Percentiles rank a stretch among this genome's conserved stretches.
phyloP scores from a whole-genome alignment of 495 filamentous ascomycete genomes.

The Collariella sp. region DNA sequence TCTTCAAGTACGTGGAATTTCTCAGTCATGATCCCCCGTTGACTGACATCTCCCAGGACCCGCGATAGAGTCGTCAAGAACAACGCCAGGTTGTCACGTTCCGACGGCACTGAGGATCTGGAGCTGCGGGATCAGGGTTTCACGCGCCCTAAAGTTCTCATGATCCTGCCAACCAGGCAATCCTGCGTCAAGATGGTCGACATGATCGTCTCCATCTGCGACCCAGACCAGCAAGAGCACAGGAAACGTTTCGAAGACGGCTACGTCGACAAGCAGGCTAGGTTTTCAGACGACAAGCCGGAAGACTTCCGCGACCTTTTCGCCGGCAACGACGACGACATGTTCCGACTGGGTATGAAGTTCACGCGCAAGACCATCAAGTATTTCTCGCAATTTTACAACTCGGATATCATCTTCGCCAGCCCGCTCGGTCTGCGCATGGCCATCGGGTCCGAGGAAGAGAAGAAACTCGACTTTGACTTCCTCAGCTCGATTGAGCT shows the following conservation, averaged over 20 bases:
- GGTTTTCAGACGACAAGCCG: slow-evolving; percentile 65
- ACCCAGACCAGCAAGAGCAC: slow-evolving; percentile 90
- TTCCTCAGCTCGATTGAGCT: slow-evolving; percentile 91
- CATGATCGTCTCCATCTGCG: slow-evolving; percentile 58
- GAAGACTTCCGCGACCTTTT: slow-evolving; percentile 88
- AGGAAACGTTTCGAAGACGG: slow-evolving; percentile 80
- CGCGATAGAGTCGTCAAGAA: slow-evolving; percentile 89
- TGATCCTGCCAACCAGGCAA: slow-evolving; percentile 79
- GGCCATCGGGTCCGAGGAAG: slow-evolving; percentile 68
- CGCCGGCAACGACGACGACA: slow-evolving; percentile 88
- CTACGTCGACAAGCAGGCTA: slow-evolving; percentile 57
- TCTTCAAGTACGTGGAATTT: slow-evolving; percentile 59
- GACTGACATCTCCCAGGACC: slow-evolving; percentile 45
- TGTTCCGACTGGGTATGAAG: slow-evolving; percentile 87
- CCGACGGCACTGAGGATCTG: slow-evolving; percentile 48
- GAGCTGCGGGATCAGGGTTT: slow-evolving; percentile 93
- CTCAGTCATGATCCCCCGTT: background rate
- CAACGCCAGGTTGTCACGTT: slow-evolving; percentile 60
- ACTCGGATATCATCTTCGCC: slow-evolving; percentile 87
- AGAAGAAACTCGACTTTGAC: slow-evolving; percentile 74
- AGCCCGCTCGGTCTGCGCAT: slow-evolving; percentile 83
- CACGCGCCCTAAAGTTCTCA: slow-evolving; percentile 84
- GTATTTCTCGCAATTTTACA: slow-evolving; percentile 92
- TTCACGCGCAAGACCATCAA: slow-evolving; percentile 94
- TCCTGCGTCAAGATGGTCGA: slow-evolving; percentile 71